Evolutionary conservation across 164 flowering plant genomes (phyloP).

Genomic region (Stephania cephalantha): DNA sequence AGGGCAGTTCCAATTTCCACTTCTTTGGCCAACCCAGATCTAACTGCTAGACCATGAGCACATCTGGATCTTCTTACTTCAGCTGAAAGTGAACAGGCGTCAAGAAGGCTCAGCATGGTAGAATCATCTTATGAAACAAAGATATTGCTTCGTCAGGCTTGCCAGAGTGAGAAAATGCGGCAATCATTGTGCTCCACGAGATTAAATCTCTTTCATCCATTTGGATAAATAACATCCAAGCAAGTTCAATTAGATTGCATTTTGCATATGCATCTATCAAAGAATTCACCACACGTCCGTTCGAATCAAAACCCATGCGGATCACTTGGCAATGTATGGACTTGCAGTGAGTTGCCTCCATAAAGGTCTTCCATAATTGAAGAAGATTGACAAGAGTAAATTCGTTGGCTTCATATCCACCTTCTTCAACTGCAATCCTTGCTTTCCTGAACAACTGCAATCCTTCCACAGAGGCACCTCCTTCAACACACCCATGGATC

Average conservation of each 20-base stretch:
- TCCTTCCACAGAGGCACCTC: conserved; percentile 38
- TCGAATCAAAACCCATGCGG: conserved; percentile 36
- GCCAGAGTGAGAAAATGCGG: conserved; percentile 58
- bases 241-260: conserved; percentile 36
- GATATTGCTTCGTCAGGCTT: conserved; percentile 59
- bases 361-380: conserved; percentile 43
- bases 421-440: conserved; percentile 36
- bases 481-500: conserved; percentile 43
- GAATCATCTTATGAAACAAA: conserved; percentile 50
- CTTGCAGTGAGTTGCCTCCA: conserved; percentile 46
- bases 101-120: conserved; percentile 54
- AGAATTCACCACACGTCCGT: conserved; percentile 42
- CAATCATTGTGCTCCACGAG: conserved; percentile 80
- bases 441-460: conserved; percentile 45
- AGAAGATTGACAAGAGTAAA: conserved; percentile 66
- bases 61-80: conserved; percentile 45
- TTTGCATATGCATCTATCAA: conserved; percentile 66
- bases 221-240: conserved; percentile 43
- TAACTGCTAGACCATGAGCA: conserved; percentile 70
- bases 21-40: conserved; percentile 42
- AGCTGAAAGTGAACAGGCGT: conserved; percentile 61
- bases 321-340: conserved; percentile 46
- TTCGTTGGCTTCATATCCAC: conserved; percentile 43
- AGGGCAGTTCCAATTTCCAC: conserved; percentile 69
- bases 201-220: conserved; percentile 40